A percentile compares a stretch with the other conserved stretches of the same genome.
Conservation (phyloP, 108 stramenopile species). For the Skeletonema marinoi region DNA sequence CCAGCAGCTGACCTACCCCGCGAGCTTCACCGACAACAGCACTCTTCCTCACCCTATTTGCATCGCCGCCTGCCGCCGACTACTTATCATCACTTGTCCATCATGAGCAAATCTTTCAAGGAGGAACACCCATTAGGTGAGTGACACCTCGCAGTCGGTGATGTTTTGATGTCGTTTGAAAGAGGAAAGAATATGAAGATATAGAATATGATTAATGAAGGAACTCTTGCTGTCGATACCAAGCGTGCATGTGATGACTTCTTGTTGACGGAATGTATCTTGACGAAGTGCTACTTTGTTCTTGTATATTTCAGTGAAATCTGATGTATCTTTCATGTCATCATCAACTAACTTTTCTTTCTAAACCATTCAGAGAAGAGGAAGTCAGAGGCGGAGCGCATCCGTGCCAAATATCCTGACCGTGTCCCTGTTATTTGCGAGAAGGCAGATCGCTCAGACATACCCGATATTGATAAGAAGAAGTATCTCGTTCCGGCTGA, state of each 20-base stretch:
- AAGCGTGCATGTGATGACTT: neutral
- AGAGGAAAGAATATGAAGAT: neutral
- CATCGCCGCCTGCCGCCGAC: neutral
- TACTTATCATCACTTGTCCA: neutral
- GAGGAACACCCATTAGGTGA: constrained; percentile 88
- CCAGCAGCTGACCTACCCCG: neutral
- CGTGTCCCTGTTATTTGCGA: constrained; percentile 99
- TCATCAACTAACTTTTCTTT: neutral
- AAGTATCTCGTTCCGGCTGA: constrained; percentile 96
- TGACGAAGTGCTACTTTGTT: neutral
- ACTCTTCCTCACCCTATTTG: neutral
- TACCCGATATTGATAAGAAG: constrained; percentile 99
- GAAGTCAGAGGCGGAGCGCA: constrained; percentile 90
- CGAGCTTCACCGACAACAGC: neutral
- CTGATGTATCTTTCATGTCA: constrained; percentile 13
- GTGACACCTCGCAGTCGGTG: constrained; percentile 27
- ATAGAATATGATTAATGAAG: neutral
- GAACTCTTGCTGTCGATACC: neutral
- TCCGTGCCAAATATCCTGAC: constrained; percentile 96
- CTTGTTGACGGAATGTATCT: neutral
- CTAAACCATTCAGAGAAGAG: constrained; percentile 69
- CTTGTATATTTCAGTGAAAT: neutral
- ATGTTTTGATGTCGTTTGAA: neutral
- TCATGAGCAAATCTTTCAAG: constrained; percentile 87
- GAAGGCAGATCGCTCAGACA: constrained; percentile 94